Evolutionary conservation across 768 basidiomycete species (phyloP).

Genomic region (Phaeotremella skinneri): DNA sequence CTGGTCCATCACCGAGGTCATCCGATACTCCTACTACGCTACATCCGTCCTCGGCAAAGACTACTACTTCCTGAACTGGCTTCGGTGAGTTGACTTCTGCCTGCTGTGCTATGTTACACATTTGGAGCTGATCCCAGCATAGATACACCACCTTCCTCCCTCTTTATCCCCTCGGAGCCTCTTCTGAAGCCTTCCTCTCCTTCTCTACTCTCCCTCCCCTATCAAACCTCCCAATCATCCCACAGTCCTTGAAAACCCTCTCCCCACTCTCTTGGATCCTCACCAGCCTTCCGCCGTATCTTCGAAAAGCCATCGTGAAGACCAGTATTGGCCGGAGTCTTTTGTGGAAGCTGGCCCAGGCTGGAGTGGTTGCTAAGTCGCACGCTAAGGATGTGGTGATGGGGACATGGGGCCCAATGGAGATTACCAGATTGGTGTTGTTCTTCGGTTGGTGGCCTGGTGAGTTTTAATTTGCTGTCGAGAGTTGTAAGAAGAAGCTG

Average conservation of each 20-base stretch:
- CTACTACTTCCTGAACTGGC: conserved; percentile 51
- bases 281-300: conserved; percentile 22
- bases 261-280: conserved; percentile 28
- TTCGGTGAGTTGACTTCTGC: conserved; percentile 36
- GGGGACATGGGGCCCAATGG: conserved; percentile 59
- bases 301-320: conserved; percentile 52
- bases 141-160: conserved; percentile 93
- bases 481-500: background rate
- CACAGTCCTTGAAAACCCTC: conserved; percentile 7
- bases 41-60: conserved; percentile 62
- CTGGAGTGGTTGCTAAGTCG: conserved; percentile 9
- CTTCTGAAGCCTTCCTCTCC: conserved; percentile 82
- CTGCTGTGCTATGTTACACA: background rate
- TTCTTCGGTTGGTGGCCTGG: conserved; percentile 88
- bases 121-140: background rate
- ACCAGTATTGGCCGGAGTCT: conserved; percentile 52
- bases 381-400: conserved; percentile 2
- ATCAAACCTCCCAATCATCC: conserved; percentile 15
- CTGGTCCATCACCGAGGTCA: conserved; percentile 87
- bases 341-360: conserved; percentile 36
- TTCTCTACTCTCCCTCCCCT: conserved; percentile 68
- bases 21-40: conserved; percentile 87
- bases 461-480: conserved; percentile 51
- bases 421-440: conserved; percentile 61
- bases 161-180: conserved; percentile 89